Evolutionary conservation across 1,284 basidiomycete genomes (phyloP).

Genomic region (Naganishia sp.): DNA sequence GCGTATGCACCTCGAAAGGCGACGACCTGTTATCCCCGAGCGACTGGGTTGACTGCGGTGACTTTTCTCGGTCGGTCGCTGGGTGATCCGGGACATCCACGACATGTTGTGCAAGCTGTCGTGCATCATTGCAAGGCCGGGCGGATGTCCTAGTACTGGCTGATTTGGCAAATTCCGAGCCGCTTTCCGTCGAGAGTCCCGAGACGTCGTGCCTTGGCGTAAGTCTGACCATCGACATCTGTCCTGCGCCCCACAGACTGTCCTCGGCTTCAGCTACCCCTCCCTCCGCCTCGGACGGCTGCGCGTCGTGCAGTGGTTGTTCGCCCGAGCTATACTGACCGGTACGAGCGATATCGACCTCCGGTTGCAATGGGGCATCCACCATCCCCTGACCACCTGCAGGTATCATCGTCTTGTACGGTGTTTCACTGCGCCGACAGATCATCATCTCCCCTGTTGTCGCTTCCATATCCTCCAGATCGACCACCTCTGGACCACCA

Average conservation of each 20-base stretch:
- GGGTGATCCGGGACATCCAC: no score
- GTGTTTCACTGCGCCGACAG: no score
- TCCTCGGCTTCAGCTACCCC: not conserved
- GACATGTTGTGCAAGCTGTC: no score
- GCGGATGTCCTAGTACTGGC: no score
- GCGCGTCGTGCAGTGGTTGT: no score
- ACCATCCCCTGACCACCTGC: no score
- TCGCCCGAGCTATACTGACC: not conserved
- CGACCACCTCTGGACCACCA: constrained; percentile 8
- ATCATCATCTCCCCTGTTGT: constrained; percentile 6
- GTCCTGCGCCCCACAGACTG: not conserved
- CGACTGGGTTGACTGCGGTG: not conserved
- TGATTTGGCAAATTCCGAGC: not conserved
- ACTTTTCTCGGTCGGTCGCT: not conserved
- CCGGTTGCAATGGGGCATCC: not conserved
- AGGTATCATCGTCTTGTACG: not conserved
- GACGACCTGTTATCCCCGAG: not conserved
- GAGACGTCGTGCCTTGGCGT: no score
- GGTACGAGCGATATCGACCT: not conserved
- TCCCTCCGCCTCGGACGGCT: not conserved
- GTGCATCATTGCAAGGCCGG: no score
- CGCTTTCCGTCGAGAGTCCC: not conserved
- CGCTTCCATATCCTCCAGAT: not conserved
- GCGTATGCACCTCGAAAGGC: not conserved
- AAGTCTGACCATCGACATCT: not conserved